Base-by-base conservation (phyloP, 495 filamentous ascomycete species). In the Articulospora tetracladia region DNA sequence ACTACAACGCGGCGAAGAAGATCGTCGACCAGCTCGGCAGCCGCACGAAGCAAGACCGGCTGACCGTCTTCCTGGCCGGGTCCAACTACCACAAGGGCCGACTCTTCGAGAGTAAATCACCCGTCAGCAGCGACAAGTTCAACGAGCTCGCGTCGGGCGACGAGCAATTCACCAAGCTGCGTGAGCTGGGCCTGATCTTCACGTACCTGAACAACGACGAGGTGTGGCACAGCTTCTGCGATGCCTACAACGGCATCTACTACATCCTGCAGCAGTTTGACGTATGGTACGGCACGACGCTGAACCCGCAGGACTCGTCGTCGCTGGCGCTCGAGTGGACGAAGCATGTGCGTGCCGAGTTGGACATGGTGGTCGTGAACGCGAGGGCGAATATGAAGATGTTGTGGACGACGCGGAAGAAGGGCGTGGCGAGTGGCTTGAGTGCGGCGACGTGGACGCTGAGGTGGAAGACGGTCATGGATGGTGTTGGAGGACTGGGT, bases 101-200 rank as follows among this genome's bases (percentile, higher is more conserved):
- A 52, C 25, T 52, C 19, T 52, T 27, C 49, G 10, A 23, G 13
- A n/a, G 49, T 23, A 52, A 13, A 6, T 2, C 23, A 23, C 13
- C 49, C 13, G 25, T 52, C 25, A 24, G 19, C 19, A 11, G 13
- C 19, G 49, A 8, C n/a, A 15, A 26, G 25, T 52, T 24, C 25
- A 25, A 25, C 19, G 49, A 23, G 19, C 10, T 23, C 12, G 7
- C 49, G 25, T 19, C 49, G 13, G 49, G 23, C 25, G 49, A 52
- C 25, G 19, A 19, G 25, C n/a, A 23, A 27, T 52, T 52, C 19
- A 23, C 23, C 19, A 10, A 23, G 23, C 19, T 25, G 19, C 19
- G 49, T 23, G 49, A 52, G 49, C 20, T 52, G 12, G 49, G 49
- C 19, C 20, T 52, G 19, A 52, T 52, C 19, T 52, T 52, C 49